These are phyloP conservation scores for Bullera alba DNA, from an alignment of 768 basidiomycete species.

Conservation along the genomic window DNA sequence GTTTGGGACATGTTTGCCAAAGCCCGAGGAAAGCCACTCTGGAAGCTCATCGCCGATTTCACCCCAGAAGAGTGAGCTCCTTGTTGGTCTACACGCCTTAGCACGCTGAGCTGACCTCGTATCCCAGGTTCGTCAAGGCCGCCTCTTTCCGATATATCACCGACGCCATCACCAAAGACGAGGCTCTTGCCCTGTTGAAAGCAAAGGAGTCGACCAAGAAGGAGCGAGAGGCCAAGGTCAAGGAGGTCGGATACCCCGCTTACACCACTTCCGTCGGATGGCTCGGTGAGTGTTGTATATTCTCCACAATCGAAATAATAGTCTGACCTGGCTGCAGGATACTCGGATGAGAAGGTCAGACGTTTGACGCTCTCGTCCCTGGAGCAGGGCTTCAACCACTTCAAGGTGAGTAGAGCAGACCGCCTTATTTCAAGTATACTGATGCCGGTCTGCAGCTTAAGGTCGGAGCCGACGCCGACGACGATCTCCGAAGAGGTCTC, in stretches of 20 bases:
- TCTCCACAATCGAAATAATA: neutral
- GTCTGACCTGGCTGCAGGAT: constrained; percentile 51
- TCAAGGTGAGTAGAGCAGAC: constrained; percentile 62
- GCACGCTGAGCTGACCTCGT: neutral
- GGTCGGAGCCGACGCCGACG: constrained; percentile 74
- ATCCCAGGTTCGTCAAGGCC: constrained; percentile 56
- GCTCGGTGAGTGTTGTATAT: constrained; percentile 59
- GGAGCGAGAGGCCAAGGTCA: constrained; percentile 69
- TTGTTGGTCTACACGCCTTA: constrained; percentile 14
- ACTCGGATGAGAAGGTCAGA: constrained; percentile 84
- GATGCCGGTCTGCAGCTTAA: constrained; percentile 68
- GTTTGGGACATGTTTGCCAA: constrained; percentile 70
- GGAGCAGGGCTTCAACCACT: constrained; percentile 86
- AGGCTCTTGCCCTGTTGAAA: constrained; percentile 75
- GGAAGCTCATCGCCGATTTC: constrained; percentile 91
- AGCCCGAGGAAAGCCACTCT: constrained; percentile 70
- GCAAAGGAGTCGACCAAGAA: constrained; percentile 68
- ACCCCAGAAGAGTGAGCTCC: constrained; percentile 52
- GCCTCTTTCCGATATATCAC: constrained; percentile 84
- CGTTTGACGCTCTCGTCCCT: constrained; percentile 80
- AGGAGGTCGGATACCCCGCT: constrained; percentile 71
- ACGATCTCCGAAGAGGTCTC: constrained; percentile 77
- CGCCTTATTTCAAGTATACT: too few species aligned
- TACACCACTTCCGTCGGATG: constrained; percentile 91
- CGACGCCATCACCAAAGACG: constrained; percentile 84